Percentiles rank a stretch among this genome's conserved stretches.
These are phyloP conservation scores for Alternaria tenuissima DNA, from an alignment of 2,329 filamentous ascomycete species.

Conservation along the genomic window DNA sequence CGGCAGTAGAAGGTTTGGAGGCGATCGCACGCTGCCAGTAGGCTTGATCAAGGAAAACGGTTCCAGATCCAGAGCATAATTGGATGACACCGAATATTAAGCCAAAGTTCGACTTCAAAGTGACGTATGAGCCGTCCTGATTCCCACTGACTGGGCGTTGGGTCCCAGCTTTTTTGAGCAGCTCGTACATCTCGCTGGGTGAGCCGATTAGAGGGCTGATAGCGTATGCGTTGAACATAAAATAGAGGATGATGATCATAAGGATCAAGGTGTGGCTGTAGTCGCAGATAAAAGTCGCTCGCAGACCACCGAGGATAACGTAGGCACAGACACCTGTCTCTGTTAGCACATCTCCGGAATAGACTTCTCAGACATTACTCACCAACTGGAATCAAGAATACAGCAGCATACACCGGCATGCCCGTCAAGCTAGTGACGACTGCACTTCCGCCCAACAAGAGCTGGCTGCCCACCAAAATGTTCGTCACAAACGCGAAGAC, in stretches of 20 bases:
- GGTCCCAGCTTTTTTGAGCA: constrained; percentile 48
- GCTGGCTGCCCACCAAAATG: constrained; percentile 54
- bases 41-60: constrained; percentile 55
- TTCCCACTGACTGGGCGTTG: constrained; percentile 52
- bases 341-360: constrained; percentile 10
- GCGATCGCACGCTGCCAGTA: constrained; percentile 58
- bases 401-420: constrained; percentile 56
- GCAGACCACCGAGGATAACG: constrained; percentile 48
- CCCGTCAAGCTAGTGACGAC: constrained; percentile 55
- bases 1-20: constrained; percentile 39
- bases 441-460: constrained; percentile 55
- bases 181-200: constrained; percentile 51
- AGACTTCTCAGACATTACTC: background rate
- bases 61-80: constrained; percentile 48
- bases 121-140: constrained; percentile 53
- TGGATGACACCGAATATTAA: constrained; percentile 57
- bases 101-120: constrained; percentile 53
- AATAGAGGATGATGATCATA: constrained; percentile 57
- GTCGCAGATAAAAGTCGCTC: constrained; percentile 55
- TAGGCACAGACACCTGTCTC: constrained; percentile 45
- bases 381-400: constrained; percentile 55
- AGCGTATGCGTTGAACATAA: constrained; percentile 55
- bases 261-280: constrained; percentile 53
- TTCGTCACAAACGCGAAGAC: constrained; percentile 55
- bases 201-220: constrained; percentile 52